These are phyloP conservation scores for Antitrichia curtipendula DNA, from an alignment of 225 moss, liverwort and hornwort genomes.

Conservation along the genomic window DNA sequence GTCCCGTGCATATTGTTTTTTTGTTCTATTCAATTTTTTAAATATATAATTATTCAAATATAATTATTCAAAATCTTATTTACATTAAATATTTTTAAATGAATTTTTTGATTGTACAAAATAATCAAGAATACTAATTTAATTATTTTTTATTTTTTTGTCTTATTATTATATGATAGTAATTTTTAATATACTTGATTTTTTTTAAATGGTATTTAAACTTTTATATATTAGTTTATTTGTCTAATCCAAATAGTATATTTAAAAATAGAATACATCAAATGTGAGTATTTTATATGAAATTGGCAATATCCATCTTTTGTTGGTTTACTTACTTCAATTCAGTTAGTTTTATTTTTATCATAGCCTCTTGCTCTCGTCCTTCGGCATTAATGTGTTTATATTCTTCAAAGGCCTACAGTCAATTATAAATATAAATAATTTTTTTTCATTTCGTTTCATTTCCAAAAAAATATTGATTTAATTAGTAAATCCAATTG, in stretches of 20 bases:
- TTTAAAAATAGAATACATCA: not conserved
- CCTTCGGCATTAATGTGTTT: constrained; percentile 38
- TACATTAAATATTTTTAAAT: too few species aligned
- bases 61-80: not conserved
- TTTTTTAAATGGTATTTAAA: not conserved
- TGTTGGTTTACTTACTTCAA: constrained; percentile 4
- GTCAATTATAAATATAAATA: too few species aligned
- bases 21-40: constrained; percentile 11
- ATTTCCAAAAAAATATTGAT: not conserved
- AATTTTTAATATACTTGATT: too few species aligned
- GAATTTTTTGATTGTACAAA: not conserved
- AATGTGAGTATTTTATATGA: not conserved
- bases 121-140: too few species aligned
- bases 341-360: constrained; percentile 28
- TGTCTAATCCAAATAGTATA: not conserved
- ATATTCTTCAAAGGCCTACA: constrained; percentile 46
- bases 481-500: not conserved
- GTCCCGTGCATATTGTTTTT: constrained; percentile 22
- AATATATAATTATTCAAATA: too few species aligned
- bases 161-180: too few species aligned
- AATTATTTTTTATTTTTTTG: too few species aligned
- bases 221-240: too few species aligned
- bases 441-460: too few species aligned
- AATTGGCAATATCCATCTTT: not conserved
- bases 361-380: constrained; percentile 1